phyloP scores from a whole-genome alignment of 495 filamentous ascomycete genomes.

The Trypethelium eluteriae region DNA sequence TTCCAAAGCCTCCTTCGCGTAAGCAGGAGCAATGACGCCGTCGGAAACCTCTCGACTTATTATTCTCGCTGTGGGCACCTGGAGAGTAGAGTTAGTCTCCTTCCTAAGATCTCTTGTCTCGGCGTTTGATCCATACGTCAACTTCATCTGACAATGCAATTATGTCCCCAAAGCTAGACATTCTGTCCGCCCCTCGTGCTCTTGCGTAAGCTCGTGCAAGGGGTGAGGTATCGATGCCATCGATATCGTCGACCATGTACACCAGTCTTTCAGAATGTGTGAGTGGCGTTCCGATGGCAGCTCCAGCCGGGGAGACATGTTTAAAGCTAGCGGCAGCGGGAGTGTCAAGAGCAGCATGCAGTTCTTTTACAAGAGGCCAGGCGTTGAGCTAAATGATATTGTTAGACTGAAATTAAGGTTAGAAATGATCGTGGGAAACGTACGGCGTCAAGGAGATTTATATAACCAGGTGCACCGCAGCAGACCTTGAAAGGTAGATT shows the following conservation, averaged over 20 bases:
- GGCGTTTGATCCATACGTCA: conserved; percentile 42
- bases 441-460: conserved; percentile 84
- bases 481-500: conserved; percentile 93
- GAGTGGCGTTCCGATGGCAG: conserved; percentile 83
- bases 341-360: conserved; percentile 74
- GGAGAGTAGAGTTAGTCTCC: background rate
- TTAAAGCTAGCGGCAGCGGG: conserved; percentile 99
- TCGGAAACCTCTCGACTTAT: conserved; percentile 97
- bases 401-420: background rate
- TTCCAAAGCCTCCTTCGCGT: conserved; percentile 72
- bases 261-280: conserved; percentile 85
- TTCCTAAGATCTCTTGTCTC: background rate
- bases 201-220: conserved; percentile 93
- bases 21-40: conserved; percentile 86
- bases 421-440: background rate
- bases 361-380: conserved; percentile 93
- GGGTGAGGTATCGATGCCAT: conserved; percentile 70
- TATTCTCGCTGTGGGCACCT: conserved; percentile 75
- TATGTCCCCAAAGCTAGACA: conserved; percentile 95
- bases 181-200: conserved; percentile 88
- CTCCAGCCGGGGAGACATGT: conserved; percentile 94
- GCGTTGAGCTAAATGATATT: conserved; percentile 57
- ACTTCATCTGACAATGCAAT: conserved; percentile 87
- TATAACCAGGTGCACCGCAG: conserved; percentile 86
- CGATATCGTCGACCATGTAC: conserved; percentile 95